These are phyloP conservation scores for Fragilaria crotonensis DNA, from an alignment of 108 stramenopile species.

Conservation along the genomic window DNA sequence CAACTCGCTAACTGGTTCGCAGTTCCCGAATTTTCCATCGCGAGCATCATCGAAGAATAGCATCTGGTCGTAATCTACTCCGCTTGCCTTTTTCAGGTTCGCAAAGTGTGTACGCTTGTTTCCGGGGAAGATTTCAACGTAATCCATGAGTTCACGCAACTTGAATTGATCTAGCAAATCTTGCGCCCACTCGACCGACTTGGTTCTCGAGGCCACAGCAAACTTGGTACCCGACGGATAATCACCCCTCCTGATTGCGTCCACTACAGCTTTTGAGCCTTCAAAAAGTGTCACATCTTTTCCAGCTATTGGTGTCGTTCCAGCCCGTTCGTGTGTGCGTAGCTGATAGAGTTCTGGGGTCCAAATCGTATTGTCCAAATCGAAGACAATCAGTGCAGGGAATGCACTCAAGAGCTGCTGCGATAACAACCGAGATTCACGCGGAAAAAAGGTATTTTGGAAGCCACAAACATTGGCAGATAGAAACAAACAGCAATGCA, in stretches of 20 bases:
- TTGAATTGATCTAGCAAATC: conserved; percentile 48
- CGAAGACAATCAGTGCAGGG: conserved; percentile 67
- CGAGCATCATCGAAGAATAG: conserved; percentile 68
- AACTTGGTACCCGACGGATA: conserved; percentile 26
- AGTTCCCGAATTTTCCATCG: too few relatives aligned
- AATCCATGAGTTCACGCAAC: conserved; percentile 39
- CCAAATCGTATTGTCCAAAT: conserved; percentile 68
- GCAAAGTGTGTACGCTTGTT: conserved; percentile 62
- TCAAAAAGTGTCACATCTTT: conserved; percentile 56
- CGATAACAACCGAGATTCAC: too few relatives aligned
- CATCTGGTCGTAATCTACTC: conserved; percentile 48
- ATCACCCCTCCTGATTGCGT: conserved; percentile 20
- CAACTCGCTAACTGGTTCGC: conserved; percentile 52
- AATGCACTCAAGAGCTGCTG: too few relatives aligned
- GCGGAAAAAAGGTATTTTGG: too few relatives aligned
- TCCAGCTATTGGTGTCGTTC: conserved; percentile 41
- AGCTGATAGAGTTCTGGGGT: conserved; percentile 76
- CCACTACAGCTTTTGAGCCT: conserved; percentile 37
- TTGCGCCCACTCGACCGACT: conserved; percentile 61
- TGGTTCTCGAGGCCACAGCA: conserved; percentile 68
- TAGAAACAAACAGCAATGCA: too few relatives aligned
- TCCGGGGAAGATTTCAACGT: conserved; percentile 68
- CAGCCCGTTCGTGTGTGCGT: conserved; percentile 34
- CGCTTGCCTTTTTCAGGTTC: conserved; percentile 37
- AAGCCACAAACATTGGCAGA: too few relatives aligned